phyloP scores from a whole-genome alignment of 2,329 filamentous ascomycete species.

The Elsinoe perseae region DNA sequence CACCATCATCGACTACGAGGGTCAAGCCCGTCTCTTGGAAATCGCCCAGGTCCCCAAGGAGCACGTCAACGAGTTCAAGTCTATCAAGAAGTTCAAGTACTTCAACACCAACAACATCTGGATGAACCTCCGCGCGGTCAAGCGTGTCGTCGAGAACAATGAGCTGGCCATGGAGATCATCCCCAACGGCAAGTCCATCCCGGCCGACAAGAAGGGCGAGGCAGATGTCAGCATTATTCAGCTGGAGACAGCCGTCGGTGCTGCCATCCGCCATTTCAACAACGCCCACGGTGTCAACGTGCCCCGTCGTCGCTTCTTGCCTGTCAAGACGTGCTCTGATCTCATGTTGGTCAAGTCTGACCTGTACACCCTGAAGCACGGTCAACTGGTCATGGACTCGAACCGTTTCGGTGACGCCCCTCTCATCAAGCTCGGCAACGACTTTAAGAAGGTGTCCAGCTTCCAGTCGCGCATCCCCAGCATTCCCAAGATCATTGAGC shows the following conservation, averaged over 20 bases:
- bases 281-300: constrained; percentile 99
- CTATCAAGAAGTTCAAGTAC: constrained; percentile 99
- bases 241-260: constrained; percentile 96
- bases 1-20: constrained; percentile 99
- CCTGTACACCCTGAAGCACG: constrained; percentile 96
- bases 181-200: constrained; percentile 96
- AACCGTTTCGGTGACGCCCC: constrained; percentile 94
- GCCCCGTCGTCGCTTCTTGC: constrained; percentile 92
- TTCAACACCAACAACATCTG: constrained; percentile 99
- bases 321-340: constrained; percentile 99
- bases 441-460: constrained; percentile 99
- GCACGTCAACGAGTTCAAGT: constrained; percentile 99
- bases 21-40: constrained; percentile 90
- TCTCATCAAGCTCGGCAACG: constrained; percentile 94
- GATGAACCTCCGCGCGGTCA: constrained; percentile 96
- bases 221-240: constrained; percentile 95
- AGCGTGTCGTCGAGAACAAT: constrained; percentile 97
- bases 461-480: constrained; percentile 82
- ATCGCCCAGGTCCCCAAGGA: constrained; percentile 99
- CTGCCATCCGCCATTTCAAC: constrained; percentile 96
- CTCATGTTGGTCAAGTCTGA: constrained; percentile 99
- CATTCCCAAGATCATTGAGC: constrained; percentile 84
- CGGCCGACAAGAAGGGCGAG: constrained; percentile 99
- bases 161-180: constrained; percentile 99
- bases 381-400: constrained; percentile 93